A percentile compares a stretch with the other conserved stretches of the same genome.
Evolutionary conservation across 345 rosid genomes (phyloP).

Genomic region (Erysimum cheiranthoides): DNA sequence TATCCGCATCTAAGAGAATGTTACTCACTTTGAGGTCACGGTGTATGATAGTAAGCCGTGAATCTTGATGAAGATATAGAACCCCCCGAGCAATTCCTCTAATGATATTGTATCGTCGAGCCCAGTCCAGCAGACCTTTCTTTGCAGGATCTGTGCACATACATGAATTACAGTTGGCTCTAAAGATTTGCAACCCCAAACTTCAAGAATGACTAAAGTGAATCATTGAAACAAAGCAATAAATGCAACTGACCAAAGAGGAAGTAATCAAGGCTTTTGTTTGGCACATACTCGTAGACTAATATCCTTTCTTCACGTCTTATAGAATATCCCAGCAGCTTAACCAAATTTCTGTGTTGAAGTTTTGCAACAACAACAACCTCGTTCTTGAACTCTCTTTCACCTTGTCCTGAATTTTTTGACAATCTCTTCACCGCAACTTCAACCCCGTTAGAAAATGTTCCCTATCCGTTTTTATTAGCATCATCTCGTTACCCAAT

Average conservation of each 20-base stretch:
- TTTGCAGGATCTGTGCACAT: constrained; percentile 44
- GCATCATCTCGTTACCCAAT: not conserved
- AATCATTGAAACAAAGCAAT: constrained; percentile 20
- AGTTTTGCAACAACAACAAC: constrained; percentile 31
- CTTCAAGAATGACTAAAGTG: not conserved
- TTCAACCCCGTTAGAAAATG: constrained; percentile 40
- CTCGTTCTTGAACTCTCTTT: not conserved
- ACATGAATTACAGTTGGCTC: not conserved
- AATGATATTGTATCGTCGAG: constrained; percentile 49
- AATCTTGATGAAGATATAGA: constrained; percentile 51
- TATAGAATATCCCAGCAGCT: constrained; percentile 51
- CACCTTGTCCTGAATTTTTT: constrained; percentile 52
- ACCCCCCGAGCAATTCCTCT: constrained; percentile 56
- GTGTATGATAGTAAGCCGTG: constrained; percentile 54
- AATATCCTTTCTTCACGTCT: constrained; percentile 48
- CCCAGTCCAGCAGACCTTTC: constrained; percentile 53
- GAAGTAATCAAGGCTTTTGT: constrained; percentile 49
- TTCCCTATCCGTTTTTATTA: not conserved
- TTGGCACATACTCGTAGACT: constrained; percentile 51
- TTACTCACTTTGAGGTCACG: too few relatives aligned
- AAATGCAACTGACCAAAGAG: constrained; percentile 28
- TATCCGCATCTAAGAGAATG: too few relatives aligned
- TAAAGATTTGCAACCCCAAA: not conserved
- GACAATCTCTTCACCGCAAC: constrained; percentile 57
- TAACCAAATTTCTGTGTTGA: constrained; percentile 54